Evolutionary conservation across 331 rosid species (phyloP).

Genomic region (Telfairia occidentalis): DNA sequence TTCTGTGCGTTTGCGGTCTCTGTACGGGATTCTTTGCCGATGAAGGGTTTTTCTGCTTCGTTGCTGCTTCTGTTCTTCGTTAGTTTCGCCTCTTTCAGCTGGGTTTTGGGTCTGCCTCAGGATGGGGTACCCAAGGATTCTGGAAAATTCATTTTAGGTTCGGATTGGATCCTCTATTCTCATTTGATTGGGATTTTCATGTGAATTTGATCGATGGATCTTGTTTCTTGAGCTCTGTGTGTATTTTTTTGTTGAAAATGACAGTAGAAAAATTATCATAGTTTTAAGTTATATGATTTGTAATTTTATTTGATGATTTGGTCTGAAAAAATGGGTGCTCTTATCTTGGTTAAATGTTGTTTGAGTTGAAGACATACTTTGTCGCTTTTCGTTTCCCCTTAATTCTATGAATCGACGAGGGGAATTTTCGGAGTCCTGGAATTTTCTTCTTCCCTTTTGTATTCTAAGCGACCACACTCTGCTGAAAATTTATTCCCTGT

Average conservation of each 20-base stretch:
- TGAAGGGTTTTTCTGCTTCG: conserved; percentile 34
- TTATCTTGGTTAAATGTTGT: neutral
- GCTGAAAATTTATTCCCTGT: neutral
- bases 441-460: neutral
- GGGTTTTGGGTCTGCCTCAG: conserved; percentile 35
- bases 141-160: conserved; percentile 44
- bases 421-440: neutral
- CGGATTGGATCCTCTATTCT: conserved; percentile 1
- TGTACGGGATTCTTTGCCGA: conserved; percentile 19
- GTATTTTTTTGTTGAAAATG: neutral
- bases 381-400: neutral
- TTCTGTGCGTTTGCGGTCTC: conserved; percentile 15
- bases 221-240: neutral
- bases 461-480: neutral
- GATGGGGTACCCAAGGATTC: conserved; percentile 19
- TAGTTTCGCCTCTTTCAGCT: conserved; percentile 29
- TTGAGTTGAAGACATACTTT: neutral
- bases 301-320: neutral
- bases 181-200: neutral
- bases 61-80: conserved; percentile 20
- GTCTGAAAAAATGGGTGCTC: conserved; percentile 16
- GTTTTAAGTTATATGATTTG: neutral
- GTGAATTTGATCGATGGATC: neutral
- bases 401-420: neutral
- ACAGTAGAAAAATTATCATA: neutral